Base-by-base conservation (phyloP, 192 early-diverging fungal genomes). In the Mortierella claussenii region DNA sequence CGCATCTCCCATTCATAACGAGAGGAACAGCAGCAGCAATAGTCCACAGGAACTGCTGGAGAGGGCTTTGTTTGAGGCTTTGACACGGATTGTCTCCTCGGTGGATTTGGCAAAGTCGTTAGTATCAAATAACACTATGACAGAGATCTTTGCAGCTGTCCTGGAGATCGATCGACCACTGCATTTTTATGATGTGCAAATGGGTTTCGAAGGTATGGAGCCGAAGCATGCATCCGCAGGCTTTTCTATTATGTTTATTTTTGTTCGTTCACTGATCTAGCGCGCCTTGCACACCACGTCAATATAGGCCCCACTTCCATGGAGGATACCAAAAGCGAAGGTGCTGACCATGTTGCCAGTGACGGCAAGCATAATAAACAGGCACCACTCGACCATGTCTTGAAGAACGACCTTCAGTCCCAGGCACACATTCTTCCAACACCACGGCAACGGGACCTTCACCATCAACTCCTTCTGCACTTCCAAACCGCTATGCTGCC, bases 51-150 rank as follows among this genome's bases (percentile, higher is more conserved):
- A 61, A 9, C 46, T 61, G 44, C 21, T 76, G 21, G 64, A 67
- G 31, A 76, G 51, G 34, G 31, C 63, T 0, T 18, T 76, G 11
- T 58, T 66, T 17, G 59, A 55, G 9, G 46, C 46, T 0, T 28
- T 76, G 45, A 55, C 58, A 1, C 33, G 40, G 4, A 30, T 67
- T n/a, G 26, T 67, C 13, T 62, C 73, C 0, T 21, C 63, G 0
- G 46, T 37, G 24, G 47, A 62, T 27, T 30, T 67, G 27, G 64
- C 47, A 15, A 66, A 67, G 53, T 26, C 51, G 0, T 23, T 76
- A 4, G 65, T 76, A 21, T 60, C 64, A 21, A 76, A 76, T 45
- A 76, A 76, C 23, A 62, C 64, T 17, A 57, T 62, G 7, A 76
- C 73, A 4, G 73, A 76, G 28, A 31, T 67, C 32, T 76, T 67